Percentiles rank a stretch among this genome's conserved stretches.
These are phyloP conservation scores for Backusella parvicylindrica DNA, from an alignment of 192 early-diverging fungal genomes.

Conservation along the genomic window DNA sequence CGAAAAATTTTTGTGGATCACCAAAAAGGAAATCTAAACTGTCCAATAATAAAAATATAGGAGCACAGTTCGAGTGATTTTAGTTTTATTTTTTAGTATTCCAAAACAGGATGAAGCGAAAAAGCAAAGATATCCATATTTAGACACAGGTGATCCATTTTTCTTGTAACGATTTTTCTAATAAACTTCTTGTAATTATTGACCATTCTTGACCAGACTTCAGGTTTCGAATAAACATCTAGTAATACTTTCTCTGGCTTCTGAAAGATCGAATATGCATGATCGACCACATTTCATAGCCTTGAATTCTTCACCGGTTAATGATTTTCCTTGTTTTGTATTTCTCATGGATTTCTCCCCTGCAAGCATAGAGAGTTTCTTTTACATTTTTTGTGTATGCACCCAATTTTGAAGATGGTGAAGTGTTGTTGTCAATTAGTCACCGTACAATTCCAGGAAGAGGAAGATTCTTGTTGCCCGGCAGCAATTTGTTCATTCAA, in stretches of 20 bases:
- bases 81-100: no score
- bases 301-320: not conserved
- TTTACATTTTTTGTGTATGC: not conserved
- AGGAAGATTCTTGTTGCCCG: not conserved
- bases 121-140: no score
- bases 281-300: not conserved
- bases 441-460: not conserved
- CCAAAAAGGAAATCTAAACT: no score
- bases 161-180: conserved; percentile 3
- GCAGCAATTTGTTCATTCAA: not conserved
- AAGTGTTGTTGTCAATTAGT: not conserved
- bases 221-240: not conserved
- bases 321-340: not conserved
- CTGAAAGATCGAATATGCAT: not conserved
- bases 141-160: no score
- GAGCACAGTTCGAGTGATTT: no score
- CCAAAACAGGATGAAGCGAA: no score
- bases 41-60: no score
- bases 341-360: not conserved
- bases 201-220: not conserved
- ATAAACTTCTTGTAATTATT: not conserved
- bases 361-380: not conserved
- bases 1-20: no score
- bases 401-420: not conserved
- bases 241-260: not conserved